Base-by-base conservation (phyloP, 768 basidiomycete species). In the Hygrophoropsis aurantiaca region DNA sequence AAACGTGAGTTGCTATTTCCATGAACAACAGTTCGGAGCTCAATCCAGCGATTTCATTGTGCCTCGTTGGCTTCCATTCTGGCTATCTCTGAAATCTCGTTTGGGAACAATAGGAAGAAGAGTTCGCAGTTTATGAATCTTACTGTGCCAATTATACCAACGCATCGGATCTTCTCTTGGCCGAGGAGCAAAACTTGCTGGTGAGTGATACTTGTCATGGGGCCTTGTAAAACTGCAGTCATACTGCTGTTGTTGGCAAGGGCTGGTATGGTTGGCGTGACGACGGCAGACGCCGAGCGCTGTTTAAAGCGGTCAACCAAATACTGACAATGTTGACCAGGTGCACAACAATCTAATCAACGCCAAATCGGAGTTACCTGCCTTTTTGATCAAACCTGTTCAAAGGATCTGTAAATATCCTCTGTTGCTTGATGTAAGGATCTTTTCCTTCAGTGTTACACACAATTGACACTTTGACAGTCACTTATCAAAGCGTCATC, bases 351-450 rank as follows among this genome's bases (percentile, higher is more conserved):
- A 85, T 67, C 74, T 91, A 74, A 89, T 94, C 70, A 90, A 92
- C 57, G 85, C 86, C 59, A 89, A 89, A 65, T 86, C 88, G 61
- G 97, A 99, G 61, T 77, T 99, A 25, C 90, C 91, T 49, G 93
- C 92, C 8, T 95, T 98, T 71, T 82, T 98, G 50, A 98, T 98
- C 78, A 97, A 97, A 73, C 97, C 97, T 6, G 88, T 99, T 40
- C 97, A 99, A 67, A 84, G 97, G 52, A 87, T 98, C 56, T 97
- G 95, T 80, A 98, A 98, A 76, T 98, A 98, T 66, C 94, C 94
- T 20, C 77, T 99, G 11, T 80, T 98, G 19, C 82, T 99, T 58
- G 89, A 90, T 65, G 93, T 93, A 61, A 62, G 85, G 73, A 24
- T 27, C 41, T 45, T 40, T 42, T 51, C 50, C 32, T 47, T 34